A percentile compares a stretch with the other conserved stretches of the same genome.
Conservation (phyloP, 768 basidiomycete species). For the Phlebiopsis flavidoalba region DNA sequence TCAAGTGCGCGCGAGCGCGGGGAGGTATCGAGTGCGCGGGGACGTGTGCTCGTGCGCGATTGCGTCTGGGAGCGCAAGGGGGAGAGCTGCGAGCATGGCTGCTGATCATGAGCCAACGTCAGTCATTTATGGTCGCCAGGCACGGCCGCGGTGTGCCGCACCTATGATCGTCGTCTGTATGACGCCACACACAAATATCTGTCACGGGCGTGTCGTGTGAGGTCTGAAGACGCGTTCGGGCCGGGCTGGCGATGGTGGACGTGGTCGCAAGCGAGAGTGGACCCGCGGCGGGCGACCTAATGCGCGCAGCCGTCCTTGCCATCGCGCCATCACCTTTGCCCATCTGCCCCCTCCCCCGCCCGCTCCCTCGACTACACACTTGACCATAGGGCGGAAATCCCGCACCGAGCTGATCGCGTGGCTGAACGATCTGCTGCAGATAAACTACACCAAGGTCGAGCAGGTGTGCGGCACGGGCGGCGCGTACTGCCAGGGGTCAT, state of each 20-base stretch:
- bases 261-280: too few species aligned
- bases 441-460: constrained; percentile 90
- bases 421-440: constrained; percentile 90
- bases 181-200: too few species aligned
- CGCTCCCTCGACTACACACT: constrained; percentile 3
- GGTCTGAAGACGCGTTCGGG: too few species aligned
- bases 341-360: not conserved
- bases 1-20: constrained; percentile 36
- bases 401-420: constrained; percentile 86
- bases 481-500: constrained; percentile 83
- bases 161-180: not conserved
- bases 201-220: not conserved
- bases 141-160: not conserved
- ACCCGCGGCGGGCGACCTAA: constrained; percentile 1
- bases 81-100: constrained; percentile 15
- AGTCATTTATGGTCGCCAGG: not conserved
- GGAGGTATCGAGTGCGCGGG: constrained; percentile 34
- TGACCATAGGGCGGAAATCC: constrained; percentile 60
- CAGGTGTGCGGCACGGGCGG: constrained; percentile 89
- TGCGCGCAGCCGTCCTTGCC: constrained; percentile 17
- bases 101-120: not conserved
- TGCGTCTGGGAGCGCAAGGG: constrained; percentile 38
- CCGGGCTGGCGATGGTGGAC: too few species aligned
- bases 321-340: constrained; percentile 8
- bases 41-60: constrained; percentile 37